Conservation (phyloP, 2,329 filamentous ascomycete genomes). For the Alternaria postmessia region DNA sequence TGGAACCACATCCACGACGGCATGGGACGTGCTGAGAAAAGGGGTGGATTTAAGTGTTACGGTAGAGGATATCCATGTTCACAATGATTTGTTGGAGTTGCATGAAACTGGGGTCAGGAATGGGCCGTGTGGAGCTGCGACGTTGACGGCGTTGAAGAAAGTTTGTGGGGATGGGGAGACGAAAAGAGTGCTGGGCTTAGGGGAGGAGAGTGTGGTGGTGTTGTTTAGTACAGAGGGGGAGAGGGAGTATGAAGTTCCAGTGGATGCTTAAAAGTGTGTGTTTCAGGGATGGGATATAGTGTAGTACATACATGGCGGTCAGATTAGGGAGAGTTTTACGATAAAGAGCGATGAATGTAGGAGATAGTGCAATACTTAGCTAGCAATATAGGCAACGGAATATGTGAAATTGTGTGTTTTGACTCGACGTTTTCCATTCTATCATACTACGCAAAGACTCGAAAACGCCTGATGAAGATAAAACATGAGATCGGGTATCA, state of each 20-base stretch:
- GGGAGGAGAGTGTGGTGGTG: conserved; percentile 65
- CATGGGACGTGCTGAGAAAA: conserved; percentile 67
- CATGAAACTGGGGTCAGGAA: conserved; percentile 56
- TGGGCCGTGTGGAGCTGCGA: conserved; percentile 71
- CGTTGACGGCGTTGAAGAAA: conserved; percentile 64
- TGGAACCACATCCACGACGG: conserved; percentile 70
- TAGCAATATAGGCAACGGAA: no score
- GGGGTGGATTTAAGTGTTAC: conserved; percentile 69
- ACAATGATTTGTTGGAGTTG: conserved; percentile 66
- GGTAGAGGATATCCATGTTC: conserved; percentile 69
- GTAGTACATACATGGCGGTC: background rate
- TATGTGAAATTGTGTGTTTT: no score
- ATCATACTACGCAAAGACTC: background rate
- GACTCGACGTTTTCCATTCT: background rate
- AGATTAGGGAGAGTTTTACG: background rate
- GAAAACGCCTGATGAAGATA: background rate
- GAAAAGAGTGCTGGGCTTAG: conserved; percentile 48
- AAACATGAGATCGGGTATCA: background rate
- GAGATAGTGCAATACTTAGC: accelerated
- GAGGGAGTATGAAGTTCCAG: background rate
- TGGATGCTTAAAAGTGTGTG: background rate
- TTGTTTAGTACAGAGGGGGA: conserved; percentile 72
- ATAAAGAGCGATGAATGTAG: background rate
- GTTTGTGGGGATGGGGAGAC: conserved; percentile 51
- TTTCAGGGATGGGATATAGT: background rate